Evolutionary conservation across 202 grass and related monocot genomes (phyloP).

Genomic region (Bolboschoenoplectus hybrid): DNA sequence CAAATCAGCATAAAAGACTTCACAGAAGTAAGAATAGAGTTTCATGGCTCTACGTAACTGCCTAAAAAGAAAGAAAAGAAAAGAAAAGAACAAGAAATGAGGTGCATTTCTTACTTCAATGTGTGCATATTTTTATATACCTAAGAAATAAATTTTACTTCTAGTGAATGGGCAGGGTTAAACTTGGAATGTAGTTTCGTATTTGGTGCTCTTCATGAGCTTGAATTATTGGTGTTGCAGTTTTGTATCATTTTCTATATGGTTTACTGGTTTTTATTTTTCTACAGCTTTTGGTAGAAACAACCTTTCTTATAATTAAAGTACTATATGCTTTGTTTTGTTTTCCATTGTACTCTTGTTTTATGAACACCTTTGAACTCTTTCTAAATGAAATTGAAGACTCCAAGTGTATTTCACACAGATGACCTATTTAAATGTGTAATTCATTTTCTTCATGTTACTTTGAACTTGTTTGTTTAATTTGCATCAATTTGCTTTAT

Average conservation of each 20-base stretch:
- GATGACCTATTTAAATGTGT: conserved; percentile 1
- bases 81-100: neutral
- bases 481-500: conserved; percentile 19
- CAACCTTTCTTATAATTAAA: neutral
- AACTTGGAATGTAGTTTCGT: neutral
- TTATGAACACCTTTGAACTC: neutral
- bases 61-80: neutral
- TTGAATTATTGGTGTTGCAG: neutral
- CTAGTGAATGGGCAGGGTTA: neutral
- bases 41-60: neutral
- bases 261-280: neutral
- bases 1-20: neutral
- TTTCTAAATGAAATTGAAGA: neutral
- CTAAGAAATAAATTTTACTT: neutral
- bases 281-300: neutral
- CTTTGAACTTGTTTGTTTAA: neutral
- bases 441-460: neutral
- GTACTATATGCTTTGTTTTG: neutral
- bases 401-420: neutral
- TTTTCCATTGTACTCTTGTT: neutral
- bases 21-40: conserved; percentile 5
- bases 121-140: neutral
- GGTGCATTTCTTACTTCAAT: neutral
- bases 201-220: neutral
- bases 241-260: neutral